Conservation (phyloP, 129 eudicot genomes). For the Sambucus nigra region DNA sequence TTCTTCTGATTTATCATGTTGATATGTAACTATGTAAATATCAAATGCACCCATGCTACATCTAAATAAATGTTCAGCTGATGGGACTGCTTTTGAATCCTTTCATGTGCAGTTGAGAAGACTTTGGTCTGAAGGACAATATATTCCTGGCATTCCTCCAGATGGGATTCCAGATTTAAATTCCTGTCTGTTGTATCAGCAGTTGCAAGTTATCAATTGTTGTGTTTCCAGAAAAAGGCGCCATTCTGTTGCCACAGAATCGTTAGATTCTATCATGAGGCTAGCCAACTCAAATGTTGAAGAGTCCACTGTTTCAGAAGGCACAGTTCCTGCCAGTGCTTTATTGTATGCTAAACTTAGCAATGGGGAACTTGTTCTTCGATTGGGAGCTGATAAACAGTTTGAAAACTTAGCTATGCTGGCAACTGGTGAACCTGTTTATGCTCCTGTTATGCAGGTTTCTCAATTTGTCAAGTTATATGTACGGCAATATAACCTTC, state of each 20-base stretch:
- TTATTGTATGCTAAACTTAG: constrained; percentile 53
- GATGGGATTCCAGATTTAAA: constrained; percentile 71
- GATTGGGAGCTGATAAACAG: constrained; percentile 64
- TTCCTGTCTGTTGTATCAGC: constrained; percentile 81
- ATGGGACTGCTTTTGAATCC: constrained; percentile 5
- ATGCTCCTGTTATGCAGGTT: constrained; percentile 91
- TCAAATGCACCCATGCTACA: not conserved
- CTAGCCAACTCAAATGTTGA: constrained; percentile 33
- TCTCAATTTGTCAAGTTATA: constrained; percentile 7
- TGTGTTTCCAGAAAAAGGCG: constrained; percentile 83
- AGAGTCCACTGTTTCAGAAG: constrained; percentile 28
- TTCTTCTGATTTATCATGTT: not conserved
- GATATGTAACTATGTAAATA: not conserved
- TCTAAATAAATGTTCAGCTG: not conserved
- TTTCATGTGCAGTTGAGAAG: constrained; percentile 63
- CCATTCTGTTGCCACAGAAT: constrained; percentile 54
- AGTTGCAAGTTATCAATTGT: constrained; percentile 87
- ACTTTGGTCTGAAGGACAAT: constrained; percentile 84
- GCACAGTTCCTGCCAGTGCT: constrained; percentile 25
- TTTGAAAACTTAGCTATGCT: constrained; percentile 59
- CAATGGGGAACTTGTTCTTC: constrained; percentile 68
- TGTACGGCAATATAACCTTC: constrained; percentile 4
- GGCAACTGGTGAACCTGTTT: constrained; percentile 87
- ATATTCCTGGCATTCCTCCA: constrained; percentile 83
- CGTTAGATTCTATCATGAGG: constrained; percentile 38